Base-by-base conservation (phyloP, 116 monocot species). In the Papilionanthe hybrid region DNA sequence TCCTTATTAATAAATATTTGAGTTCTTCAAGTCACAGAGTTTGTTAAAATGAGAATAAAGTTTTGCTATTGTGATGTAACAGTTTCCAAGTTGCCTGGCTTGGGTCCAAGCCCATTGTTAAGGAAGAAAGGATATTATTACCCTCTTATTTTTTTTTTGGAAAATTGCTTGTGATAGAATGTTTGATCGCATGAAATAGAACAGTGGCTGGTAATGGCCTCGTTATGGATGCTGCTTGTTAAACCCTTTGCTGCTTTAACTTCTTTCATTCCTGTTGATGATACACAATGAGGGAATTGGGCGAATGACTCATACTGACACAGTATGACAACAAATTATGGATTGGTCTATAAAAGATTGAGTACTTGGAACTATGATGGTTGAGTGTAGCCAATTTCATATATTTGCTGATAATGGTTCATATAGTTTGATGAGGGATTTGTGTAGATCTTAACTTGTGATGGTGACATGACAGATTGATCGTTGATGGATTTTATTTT, bases 11-110 rank as follows among this genome's bases (percentile, higher is more conserved):
- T 65, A 71, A 76, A 49, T 49, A 49, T n/a, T 49, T 32, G 11
- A 65, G 44, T 60, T 44, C 49, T 85, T 29, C 42, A 65, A 75
- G 32, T 15, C 78, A 47, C 45, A 78, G 78, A 49, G 25, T 65
- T 42, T 79, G 53, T 19, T 44, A 65, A 82, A 66, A 75, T 79
- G 78, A 79, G 76, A 79, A 76, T 82, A 67, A 79, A 79, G 25
- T 79, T 73, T 78, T 79, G 47, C 80, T 78, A 66, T 80, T 80
- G 57, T 86, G 60, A 69, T 86, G 77, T 86, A 76, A 83, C 86
- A 80, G 82, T 76, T 82, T 76, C 44, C 76, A 75, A 86, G 76
- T 49, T 78, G 53, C 41, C 76, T 76, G 82, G 71, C 71, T 82
- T 82, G 82, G 82, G 55, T 79, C 57, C 79, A 80, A 77, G 77